Percentiles rank a stretch among this genome's conserved stretches.
These are phyloP conservation scores for Vicia sativa DNA, from an alignment of 306 rosid genomes.

Conservation along the genomic window DNA sequence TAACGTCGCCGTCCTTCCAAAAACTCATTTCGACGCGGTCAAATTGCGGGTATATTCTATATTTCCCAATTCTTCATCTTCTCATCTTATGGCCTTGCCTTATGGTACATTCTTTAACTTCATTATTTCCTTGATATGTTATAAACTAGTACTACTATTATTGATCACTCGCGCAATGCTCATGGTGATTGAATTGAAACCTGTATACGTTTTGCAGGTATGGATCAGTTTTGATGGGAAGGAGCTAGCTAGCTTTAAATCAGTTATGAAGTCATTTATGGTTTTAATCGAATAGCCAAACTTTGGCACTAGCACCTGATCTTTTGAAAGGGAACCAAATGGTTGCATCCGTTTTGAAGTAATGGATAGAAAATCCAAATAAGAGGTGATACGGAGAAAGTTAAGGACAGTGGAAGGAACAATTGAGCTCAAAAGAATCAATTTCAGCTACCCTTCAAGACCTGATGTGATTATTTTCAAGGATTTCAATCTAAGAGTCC, in stretches of 20 bases:
- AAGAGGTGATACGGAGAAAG: slow-evolving; percentile 65
- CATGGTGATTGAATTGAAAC: slow-evolving; percentile 28
- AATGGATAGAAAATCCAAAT: slow-evolving; percentile 75
- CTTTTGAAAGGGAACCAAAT: slow-evolving; percentile 92
- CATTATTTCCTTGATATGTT: slow-evolving; percentile 2
- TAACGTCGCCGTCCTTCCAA: slow-evolving; percentile 75
- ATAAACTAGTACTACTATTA: no score
- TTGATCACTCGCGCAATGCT: no score
- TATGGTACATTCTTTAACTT: slow-evolving; percentile 63
- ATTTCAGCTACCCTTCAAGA: slow-evolving; percentile 87
- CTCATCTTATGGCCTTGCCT: slow-evolving; percentile 94
- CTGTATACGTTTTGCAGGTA: slow-evolving; percentile 61
- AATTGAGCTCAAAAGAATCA: slow-evolving; percentile 74
- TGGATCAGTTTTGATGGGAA: slow-evolving; percentile 89
- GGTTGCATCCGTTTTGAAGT: slow-evolving; percentile 91
- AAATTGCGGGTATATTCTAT: slow-evolving; percentile 87
- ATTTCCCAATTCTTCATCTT: slow-evolving; percentile 91
- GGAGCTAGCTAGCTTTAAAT: slow-evolving; percentile 86
- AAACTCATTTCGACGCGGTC: slow-evolving; percentile 78
- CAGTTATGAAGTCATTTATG: slow-evolving; percentile 93
- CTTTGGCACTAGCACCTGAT: slow-evolving; percentile 89
- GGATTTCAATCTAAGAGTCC: slow-evolving; percentile 79
- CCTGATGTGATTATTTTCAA: slow-evolving; percentile 80
- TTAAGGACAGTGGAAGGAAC: slow-evolving; percentile 73
- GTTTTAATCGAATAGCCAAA: slow-evolving; percentile 84